Conservation (phyloP, 202 grass and related monocot genomes). For the Carex arenaria region DNA sequence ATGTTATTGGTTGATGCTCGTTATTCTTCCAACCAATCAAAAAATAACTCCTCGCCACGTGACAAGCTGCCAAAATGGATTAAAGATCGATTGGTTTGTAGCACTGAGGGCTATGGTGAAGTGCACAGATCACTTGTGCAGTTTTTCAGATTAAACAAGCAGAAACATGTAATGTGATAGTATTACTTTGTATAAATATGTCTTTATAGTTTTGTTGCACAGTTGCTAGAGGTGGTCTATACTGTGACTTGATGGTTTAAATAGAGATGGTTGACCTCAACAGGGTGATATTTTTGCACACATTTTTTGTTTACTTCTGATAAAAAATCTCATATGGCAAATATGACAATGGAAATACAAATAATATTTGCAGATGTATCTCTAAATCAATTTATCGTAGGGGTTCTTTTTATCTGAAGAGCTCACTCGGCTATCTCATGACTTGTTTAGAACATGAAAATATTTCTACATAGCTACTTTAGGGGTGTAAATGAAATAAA, state of each 20-base stretch:
- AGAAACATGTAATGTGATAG: conserved; percentile 30
- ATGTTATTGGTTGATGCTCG: conserved; percentile 84
- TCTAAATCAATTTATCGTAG: neutral
- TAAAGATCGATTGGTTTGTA: conserved; percentile 53
- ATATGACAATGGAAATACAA: neutral
- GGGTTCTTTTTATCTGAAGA: too few species aligned
- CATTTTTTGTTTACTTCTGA: neutral
- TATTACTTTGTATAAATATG: neutral
- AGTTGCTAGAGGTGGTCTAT: neutral
- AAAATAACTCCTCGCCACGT: conserved; percentile 35
- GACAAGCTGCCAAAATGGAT: conserved; percentile 91
- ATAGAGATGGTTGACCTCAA: neutral
- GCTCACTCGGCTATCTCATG: too few species aligned
- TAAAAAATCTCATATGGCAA: neutral
- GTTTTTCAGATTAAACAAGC: conserved; percentile 78
- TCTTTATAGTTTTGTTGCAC: neutral
- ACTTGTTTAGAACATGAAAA: too few species aligned
- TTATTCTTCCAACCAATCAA: conserved; percentile 41
- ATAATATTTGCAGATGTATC: neutral
- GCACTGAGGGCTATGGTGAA: conserved; percentile 59
- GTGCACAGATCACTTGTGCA: conserved; percentile 65
- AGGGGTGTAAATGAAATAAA: too few species aligned
- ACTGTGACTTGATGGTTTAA: neutral
- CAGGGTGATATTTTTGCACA: neutral
- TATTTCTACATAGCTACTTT: too few species aligned